Conservation (phyloP, 2,329 filamentous ascomycete genomes). For the Calonectria fujianensis region DNA sequence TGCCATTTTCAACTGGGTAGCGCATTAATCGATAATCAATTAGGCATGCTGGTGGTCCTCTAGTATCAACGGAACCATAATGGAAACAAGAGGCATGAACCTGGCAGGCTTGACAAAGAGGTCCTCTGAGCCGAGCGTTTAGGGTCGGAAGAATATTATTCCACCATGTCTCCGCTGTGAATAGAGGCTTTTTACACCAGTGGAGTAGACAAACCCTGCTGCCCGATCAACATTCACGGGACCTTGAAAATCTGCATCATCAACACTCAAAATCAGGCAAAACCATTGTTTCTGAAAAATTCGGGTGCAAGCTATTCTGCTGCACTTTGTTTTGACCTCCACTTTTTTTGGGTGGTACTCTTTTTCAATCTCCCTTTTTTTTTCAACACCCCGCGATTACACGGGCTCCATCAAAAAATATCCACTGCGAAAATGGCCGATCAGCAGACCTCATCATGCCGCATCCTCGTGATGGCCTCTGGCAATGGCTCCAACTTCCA, state of each 20-base stretch:
- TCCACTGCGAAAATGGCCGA: constrained; percentile 28
- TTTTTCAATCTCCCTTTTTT: neutral
- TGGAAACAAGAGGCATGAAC: neutral
- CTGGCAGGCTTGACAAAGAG: neutral
- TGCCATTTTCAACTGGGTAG: neutral
- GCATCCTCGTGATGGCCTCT: constrained; percentile 81
- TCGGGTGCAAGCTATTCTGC: neutral
- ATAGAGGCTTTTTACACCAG: constrained; percentile 24
- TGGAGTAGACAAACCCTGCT: constrained; percentile 19
- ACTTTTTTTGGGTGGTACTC: neutral
- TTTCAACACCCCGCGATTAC: neutral
- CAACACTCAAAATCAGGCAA: neutral
- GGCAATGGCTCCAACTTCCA: constrained; percentile 87
- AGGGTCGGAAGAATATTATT: constrained; percentile 19
- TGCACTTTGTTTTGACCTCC: neutral
- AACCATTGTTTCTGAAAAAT: too few species aligned
- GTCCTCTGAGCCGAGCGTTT: neutral
- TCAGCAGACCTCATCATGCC: constrained; percentile 57
- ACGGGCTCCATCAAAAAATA: neutral
- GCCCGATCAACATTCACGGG: neutral
- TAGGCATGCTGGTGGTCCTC: neutral
- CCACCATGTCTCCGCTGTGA: neutral
- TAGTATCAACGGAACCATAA: neutral
- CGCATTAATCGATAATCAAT: neutral
- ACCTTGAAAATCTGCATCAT: neutral